These are phyloP conservation scores for Penicillium desertorum DNA, from an alignment of 495 filamentous ascomycete species.

Conservation along the genomic window DNA sequence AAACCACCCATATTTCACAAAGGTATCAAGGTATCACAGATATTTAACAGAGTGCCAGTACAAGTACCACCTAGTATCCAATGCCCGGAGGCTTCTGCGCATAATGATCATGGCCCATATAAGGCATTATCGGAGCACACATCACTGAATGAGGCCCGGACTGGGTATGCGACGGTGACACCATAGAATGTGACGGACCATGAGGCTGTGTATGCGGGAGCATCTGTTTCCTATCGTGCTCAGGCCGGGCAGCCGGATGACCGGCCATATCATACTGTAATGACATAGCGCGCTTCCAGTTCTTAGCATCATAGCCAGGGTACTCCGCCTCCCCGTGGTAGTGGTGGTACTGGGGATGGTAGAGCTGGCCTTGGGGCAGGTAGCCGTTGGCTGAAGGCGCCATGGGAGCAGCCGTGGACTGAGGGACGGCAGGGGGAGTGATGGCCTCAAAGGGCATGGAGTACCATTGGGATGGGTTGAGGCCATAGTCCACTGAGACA, in stretches of 20 bases:
- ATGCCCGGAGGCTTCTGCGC: conserved; percentile 28
- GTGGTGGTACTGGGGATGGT: conserved; percentile 20
- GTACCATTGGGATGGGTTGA: conserved; percentile 35
- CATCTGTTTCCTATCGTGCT: conserved; percentile 31
- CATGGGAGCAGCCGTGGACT: conserved; percentile 29
- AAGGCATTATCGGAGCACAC: conserved; percentile 37
- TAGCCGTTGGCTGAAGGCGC: conserved; percentile 25
- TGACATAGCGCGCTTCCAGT: conserved; percentile 38
- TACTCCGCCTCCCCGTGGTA: conserved; percentile 24
- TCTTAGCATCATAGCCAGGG: conserved; percentile 29
- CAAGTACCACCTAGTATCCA: conserved; percentile 21
- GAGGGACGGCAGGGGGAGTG: conserved; percentile 30
- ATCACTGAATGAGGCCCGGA: conserved; percentile 28
- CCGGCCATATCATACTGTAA: conserved; percentile 33
- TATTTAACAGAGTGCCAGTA: conserved; percentile 2
- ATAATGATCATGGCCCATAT: conserved; percentile 28
- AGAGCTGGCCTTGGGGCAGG: conserved; percentile 22
- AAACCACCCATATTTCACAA: conserved; percentile 22
- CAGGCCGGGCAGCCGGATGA: conserved; percentile 20
- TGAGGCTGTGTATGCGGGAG: conserved; percentile 16
- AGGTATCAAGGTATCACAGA: conserved; percentile 20
- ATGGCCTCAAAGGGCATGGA: conserved; percentile 34
- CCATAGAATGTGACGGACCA: conserved; percentile 15
- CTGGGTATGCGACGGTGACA: conserved; percentile 27
- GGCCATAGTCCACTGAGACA: conserved; percentile 29